Percentiles rank a stretch among this genome's conserved stretches.
phyloP scores from a whole-genome alignment of 2,329 filamentous ascomycete genomes.

The Alternaria sp. region DNA sequence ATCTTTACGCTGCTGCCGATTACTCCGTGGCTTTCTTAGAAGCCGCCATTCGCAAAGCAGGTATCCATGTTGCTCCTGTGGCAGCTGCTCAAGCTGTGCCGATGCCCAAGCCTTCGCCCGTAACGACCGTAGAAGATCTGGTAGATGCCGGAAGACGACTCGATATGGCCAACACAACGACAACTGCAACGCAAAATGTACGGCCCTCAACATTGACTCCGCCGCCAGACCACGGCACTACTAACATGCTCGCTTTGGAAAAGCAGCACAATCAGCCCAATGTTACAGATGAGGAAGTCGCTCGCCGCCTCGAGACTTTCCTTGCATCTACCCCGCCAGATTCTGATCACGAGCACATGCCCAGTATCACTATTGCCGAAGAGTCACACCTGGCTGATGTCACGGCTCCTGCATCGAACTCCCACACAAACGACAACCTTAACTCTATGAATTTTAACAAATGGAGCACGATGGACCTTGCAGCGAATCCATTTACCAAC shows the following conservation, averaged over 20 bases:
- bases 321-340: constrained; percentile 61
- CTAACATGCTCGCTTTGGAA: constrained; percentile 45
- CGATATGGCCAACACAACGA: constrained; percentile 36
- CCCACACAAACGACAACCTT: not conserved
- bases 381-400: constrained; percentile 24
- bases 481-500: constrained; percentile 29
- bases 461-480: constrained; percentile 30
- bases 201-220: constrained; percentile 51
- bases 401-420: constrained; percentile 14
- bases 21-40: constrained; percentile 96
- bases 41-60: constrained; percentile 86
- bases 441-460: constrained; percentile 25
- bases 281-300: constrained; percentile 58
- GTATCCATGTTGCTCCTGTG: constrained; percentile 72
- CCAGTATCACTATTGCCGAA: constrained; percentile 41
- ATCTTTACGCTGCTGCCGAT: constrained; percentile 93
- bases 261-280: constrained; percentile 40
- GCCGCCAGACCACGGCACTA: constrained; percentile 51
- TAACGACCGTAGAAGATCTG: constrained; percentile 57
- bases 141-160: constrained; percentile 57
- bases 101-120: constrained; percentile 38
- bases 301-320: constrained; percentile 58
- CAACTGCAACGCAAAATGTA: constrained; percentile 24
- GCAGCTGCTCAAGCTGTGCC: constrained; percentile 26
- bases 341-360: constrained; percentile 49